These are phyloP conservation scores for Xylaria bambusicola DNA, from an alignment of 495 filamentous ascomycete genomes.

Conservation along the genomic window DNA sequence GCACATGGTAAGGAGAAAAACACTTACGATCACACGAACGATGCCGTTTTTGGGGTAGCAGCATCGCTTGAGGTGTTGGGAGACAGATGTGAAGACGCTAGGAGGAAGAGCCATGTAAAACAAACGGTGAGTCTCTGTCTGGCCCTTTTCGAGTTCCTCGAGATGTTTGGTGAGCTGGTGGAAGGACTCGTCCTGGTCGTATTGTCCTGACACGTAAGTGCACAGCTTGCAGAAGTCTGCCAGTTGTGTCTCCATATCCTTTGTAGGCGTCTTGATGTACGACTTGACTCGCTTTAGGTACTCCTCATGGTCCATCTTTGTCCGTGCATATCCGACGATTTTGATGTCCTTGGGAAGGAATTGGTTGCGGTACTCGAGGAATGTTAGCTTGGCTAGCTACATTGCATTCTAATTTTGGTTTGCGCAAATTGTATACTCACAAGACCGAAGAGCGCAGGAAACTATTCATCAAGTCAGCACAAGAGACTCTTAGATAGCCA, in stretches of 20 bases:
- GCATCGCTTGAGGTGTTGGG: constrained; percentile 92
- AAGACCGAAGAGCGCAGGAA: constrained; percentile 96
- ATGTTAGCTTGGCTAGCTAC: constrained; percentile 29
- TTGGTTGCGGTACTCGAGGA: constrained; percentile 85
- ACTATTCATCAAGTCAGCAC: constrained; percentile 58
- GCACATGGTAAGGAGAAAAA: no score
- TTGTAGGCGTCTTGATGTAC: constrained; percentile 98
- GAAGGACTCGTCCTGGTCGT: constrained; percentile 97
- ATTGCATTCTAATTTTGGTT: constrained; percentile 5
- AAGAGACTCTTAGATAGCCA: constrained; percentile 14
- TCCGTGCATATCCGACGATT: constrained; percentile 98
- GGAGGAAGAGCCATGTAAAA: constrained; percentile 99
- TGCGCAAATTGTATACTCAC: constrained; percentile 58
- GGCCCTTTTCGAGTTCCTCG: constrained; percentile 79
- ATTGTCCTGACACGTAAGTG: constrained; percentile 94
- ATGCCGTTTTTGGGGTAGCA: constrained; percentile 91
- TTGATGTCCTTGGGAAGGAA: constrained; percentile 97
- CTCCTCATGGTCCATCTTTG: constrained; percentile 98
- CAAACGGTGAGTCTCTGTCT: constrained; percentile 82
- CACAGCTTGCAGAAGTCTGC: constrained; percentile 84
- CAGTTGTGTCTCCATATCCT: constrained; percentile 94
- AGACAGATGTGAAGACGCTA: constrained; percentile 96
- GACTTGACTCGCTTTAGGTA: constrained; percentile 91
- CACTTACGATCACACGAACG: constrained; percentile 85
- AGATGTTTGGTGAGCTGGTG: constrained; percentile 84